Evolutionary conservation across 1,284 basidiomycete species (phyloP).

Genomic region (Erythrobasidium hasegawianum): DNA sequence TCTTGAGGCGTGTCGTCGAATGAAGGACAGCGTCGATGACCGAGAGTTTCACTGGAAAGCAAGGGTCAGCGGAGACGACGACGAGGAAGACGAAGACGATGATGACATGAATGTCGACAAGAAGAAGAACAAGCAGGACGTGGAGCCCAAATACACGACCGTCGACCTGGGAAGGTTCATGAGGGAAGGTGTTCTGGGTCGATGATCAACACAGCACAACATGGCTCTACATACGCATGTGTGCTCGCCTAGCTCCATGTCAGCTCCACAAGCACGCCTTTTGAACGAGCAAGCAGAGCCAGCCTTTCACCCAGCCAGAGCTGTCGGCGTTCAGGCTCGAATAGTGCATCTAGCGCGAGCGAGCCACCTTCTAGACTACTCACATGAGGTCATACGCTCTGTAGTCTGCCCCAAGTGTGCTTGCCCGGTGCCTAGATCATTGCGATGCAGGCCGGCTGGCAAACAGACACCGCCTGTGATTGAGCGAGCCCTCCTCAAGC

Average conservation of each 20-base stretch:
- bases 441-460: conserved; percentile 1
- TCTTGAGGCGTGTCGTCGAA: conserved; percentile 19
- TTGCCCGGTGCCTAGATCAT: not conserved
- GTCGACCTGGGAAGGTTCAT: conserved; percentile 20
- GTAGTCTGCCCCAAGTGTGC: too few relatives aligned
- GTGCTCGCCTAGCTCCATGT: too few relatives aligned
- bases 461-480: not conserved
- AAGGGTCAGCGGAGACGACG: conserved; percentile 11
- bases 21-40: conserved; percentile 13
- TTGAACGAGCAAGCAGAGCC: too few relatives aligned
- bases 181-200: conserved; percentile 20
- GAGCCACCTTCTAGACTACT: too few relatives aligned
- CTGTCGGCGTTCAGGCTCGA: too few relatives aligned
- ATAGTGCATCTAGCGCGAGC: too few relatives aligned
- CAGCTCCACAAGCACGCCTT: too few relatives aligned
- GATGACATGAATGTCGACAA: not conserved
- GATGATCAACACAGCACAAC: too few relatives aligned
- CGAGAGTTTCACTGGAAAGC: conserved; percentile 32
- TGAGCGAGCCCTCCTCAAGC: too few relatives aligned
- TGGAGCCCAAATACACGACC: conserved; percentile 15
- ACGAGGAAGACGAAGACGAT: conserved; percentile 9
- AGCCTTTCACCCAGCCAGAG: too few relatives aligned
- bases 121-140: not conserved
- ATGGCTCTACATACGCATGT: too few relatives aligned
- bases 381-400: too few relatives aligned